These are phyloP conservation scores for Fusarium sacchari DNA, from an alignment of 2,329 filamentous ascomycete species.

Conservation along the genomic window DNA sequence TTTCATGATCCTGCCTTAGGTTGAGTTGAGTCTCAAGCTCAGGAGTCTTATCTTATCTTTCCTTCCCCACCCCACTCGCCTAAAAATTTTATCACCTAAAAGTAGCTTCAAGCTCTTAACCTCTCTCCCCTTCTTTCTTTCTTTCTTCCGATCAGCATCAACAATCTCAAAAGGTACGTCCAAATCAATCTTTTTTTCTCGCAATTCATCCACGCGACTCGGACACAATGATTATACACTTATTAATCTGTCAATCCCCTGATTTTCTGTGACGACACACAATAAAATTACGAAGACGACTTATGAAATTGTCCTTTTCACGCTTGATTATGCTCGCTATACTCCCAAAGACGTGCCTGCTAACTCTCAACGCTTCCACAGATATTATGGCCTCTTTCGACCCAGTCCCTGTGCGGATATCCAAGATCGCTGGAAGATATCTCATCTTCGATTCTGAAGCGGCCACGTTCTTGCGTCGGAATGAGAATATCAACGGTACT, in stretches of 20 bases:
- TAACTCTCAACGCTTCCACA: constrained; percentile 29
- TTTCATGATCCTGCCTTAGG: background rate
- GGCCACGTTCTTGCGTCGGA: constrained; percentile 79
- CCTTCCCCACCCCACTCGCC: constrained; percentile 23
- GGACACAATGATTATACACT: constrained; percentile 59
- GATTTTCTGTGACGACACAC: constrained; percentile 58
- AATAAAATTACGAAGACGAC: constrained; percentile 58
- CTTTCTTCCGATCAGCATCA: constrained; percentile 35
- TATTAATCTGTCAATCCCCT: constrained; percentile 71
- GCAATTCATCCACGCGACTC: constrained; percentile 2
- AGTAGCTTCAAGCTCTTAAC: constrained; percentile 28
- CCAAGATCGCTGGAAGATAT: constrained; percentile 81
- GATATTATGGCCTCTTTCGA: constrained; percentile 38
- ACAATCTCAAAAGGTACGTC: constrained; percentile 34
- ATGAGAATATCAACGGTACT: constrained; percentile 86
- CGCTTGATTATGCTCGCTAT: constrained; percentile 10
- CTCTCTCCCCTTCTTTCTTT: constrained; percentile 8
- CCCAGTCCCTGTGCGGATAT: constrained; percentile 74
- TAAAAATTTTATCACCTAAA: constrained; percentile 39
- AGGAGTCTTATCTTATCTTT: constrained; percentile 22
- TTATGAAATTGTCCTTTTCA: constrained; percentile 49
- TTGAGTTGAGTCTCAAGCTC: background rate
- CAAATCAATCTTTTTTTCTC: background rate
- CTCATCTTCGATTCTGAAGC: constrained; percentile 89
- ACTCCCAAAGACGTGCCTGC: constrained; percentile 16